These are phyloP conservation scores for Pisolithus albus DNA, from an alignment of 768 basidiomycete species.

Conservation along the genomic window DNA sequence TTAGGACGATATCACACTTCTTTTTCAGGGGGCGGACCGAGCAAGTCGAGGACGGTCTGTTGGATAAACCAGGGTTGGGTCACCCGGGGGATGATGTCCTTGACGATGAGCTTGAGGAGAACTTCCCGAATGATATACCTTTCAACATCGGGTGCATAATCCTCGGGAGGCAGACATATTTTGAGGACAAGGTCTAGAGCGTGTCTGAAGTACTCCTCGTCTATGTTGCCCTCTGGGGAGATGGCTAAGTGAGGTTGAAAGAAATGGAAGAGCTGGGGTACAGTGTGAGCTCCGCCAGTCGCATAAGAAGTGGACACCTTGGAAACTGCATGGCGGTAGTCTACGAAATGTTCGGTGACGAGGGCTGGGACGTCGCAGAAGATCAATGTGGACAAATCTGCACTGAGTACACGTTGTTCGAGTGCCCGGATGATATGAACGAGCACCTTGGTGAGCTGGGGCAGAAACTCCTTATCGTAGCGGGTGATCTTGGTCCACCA, in stretches of 20 bases:
- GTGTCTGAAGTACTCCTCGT: constrained; percentile 75
- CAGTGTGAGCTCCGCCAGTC: constrained; percentile 51
- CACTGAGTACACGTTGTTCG: constrained; percentile 46
- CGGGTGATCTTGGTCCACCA: constrained; percentile 85
- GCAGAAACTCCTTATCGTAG: constrained; percentile 78
- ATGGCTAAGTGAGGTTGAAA: constrained; percentile 84
- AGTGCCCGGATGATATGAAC: constrained; percentile 51
- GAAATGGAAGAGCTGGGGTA: constrained; percentile 68
- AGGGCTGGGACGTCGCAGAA: constrained; percentile 58
- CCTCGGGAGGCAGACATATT: constrained; percentile 65
- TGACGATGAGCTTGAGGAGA: constrained; percentile 67
- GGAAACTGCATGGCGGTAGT: constrained; percentile 62
- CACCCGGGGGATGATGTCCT: constrained; percentile 59
- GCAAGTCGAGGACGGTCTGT: constrained; percentile 53
- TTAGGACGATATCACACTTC: constrained; percentile 8
- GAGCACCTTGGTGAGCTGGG: constrained; percentile 58
- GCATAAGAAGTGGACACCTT: constrained; percentile 70
- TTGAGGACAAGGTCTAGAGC: constrained; percentile 71
- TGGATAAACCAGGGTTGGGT: constrained; percentile 91
- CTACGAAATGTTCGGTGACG: constrained; percentile 67
- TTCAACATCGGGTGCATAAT: constrained; percentile 67
- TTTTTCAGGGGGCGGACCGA: constrained; percentile 41
- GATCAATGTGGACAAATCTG: constrained; percentile 56
- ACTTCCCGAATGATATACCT: constrained; percentile 82
- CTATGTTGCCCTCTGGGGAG: constrained; percentile 53